A percentile compares a stretch with the other conserved stretches of the same genome.
These are phyloP conservation scores for Mucor piriformis DNA, from an alignment of 371 early-diverging fungal genomes.

Conservation along the genomic window DNA sequence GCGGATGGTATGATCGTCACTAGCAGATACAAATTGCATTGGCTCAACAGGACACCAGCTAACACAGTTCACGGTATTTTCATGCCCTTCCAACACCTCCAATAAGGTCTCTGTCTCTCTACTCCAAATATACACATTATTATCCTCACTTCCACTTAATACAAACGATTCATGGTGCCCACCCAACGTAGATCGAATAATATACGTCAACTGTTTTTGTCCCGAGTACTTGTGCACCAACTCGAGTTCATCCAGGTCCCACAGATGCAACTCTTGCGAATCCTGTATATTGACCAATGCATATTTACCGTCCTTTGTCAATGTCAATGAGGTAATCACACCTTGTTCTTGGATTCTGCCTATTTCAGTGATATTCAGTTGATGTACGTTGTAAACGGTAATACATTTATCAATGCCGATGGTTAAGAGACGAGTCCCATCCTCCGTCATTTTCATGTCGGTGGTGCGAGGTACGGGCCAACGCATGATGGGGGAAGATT, in stretches of 20 bases:
- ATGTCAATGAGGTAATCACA: constrained; percentile 74
- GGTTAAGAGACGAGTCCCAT: constrained; percentile 76
- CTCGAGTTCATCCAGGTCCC: constrained; percentile 76
- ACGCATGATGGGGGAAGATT: constrained; percentile 51
- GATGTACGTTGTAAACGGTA: constrained; percentile 64
- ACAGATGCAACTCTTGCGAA: constrained; percentile 78
- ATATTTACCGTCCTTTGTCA: constrained; percentile 73
- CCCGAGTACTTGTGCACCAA: constrained; percentile 80
- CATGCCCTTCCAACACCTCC: constrained; percentile 82
- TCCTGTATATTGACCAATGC: constrained; percentile 73
- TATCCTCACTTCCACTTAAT: constrained; percentile 91
- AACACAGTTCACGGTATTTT: constrained; percentile 83
- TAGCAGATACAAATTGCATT: constrained; percentile 86
- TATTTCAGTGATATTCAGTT: constrained; percentile 8
- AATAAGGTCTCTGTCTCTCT: constrained; percentile 76
- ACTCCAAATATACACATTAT: constrained; percentile 89
- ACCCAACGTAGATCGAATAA: constrained; percentile 93
- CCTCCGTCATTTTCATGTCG: constrained; percentile 79
- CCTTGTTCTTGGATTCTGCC: constrained; percentile 69
- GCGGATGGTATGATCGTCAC: constrained; percentile 92
- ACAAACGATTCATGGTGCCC: constrained; percentile 84
- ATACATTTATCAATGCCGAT: constrained; percentile 73
- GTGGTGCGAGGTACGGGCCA: constrained; percentile 79
- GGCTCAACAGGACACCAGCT: constrained; percentile 76
- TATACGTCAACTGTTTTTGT: constrained; percentile 83